Evolutionary conservation across 331 rosid species (phyloP), one percentile per base, ranked within the genome.

Genomic region (Malus hybrid): DNA sequence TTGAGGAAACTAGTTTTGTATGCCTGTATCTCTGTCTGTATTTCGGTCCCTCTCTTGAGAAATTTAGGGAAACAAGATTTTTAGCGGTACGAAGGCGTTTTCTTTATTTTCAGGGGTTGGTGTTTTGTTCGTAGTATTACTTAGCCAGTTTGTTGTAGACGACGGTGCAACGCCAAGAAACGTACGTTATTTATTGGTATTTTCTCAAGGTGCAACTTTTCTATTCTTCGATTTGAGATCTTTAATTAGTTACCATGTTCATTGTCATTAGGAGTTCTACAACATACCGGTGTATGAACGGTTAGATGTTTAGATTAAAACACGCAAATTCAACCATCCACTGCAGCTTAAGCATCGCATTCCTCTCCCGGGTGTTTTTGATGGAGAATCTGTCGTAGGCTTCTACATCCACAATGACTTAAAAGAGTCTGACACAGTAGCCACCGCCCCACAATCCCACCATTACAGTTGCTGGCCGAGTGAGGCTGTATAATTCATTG

Each of bases 1-100:
- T 24, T 18, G 68, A 72, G 73, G 79, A 79, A 53, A 72, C 74
- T 77, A 63, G 66, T 73, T 83, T 80, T 73, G 79, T 64, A 79
- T 68, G 73, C 65, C 26, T 68, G 71, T 76, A 67, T 56, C 30
- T 30, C 24, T 30, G 46, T 68, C 61, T 56, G 39, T 61, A 52
- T 33, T 53, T 58, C 10, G 63, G n/a, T 66, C 28, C 70, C 26
- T n/a, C 61, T 12, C 67, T 75, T 61, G 4, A 19, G 60, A 75
- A 52, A 28, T 22, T 44, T 56, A 68, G 62, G 80, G 74, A 7
- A 42, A 70, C 60, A n/a, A 60, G 19, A 15, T 13, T 9, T 9
- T 39, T 72, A 73, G 48, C 58, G 24, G 63, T 53, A 65, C n/a
- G 69, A 66, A 15, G 68, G 65, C 18, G 3, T 46, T 56, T 78